phyloP scores from a whole-genome alignment of 768 basidiomycete species.

The Suillus lakei region DNA sequence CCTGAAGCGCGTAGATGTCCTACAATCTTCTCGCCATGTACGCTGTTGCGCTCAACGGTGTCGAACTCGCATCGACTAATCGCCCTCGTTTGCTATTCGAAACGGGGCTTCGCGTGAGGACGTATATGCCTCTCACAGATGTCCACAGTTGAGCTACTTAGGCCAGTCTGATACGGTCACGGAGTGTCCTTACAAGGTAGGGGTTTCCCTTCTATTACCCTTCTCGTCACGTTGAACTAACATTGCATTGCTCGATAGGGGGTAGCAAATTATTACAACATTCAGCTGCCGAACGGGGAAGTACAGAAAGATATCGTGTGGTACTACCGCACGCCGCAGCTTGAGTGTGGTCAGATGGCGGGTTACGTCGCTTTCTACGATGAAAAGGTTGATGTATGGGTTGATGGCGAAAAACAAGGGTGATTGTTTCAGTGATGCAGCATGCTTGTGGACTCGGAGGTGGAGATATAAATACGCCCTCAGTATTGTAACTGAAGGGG shows the following conservation, averaged over 20 bases:
- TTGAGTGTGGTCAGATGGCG: conserved; percentile 53
- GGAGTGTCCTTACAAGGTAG: conserved; percentile 71
- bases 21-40: conserved; percentile 64
- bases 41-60: conserved; percentile 63
- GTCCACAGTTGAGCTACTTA: conserved; percentile 54
- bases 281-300: conserved; percentile 50
- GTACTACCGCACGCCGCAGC: conserved; percentile 62
- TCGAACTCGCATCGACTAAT: conserved; percentile 63
- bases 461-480: neutral
- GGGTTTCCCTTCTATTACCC: neutral
- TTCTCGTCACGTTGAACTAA: neutral
- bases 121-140: conserved; percentile 65
- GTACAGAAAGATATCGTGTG: conserved; percentile 57
- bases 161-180: conserved; percentile 50
- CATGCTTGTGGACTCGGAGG: neutral
- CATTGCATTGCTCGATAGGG: conserved; percentile 44
- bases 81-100: conserved; percentile 62
- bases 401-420: conserved; percentile 59
- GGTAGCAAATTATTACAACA: conserved; percentile 59
- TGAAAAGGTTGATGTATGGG: conserved; percentile 68
- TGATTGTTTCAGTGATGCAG: neutral
- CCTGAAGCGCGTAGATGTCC: conserved; percentile 62
- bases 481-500: neutral
- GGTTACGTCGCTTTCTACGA: conserved; percentile 67
- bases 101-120: conserved; percentile 58